Conservation (phyloP, 73 alveolate species). For the Paramecium caudatum region DNA sequence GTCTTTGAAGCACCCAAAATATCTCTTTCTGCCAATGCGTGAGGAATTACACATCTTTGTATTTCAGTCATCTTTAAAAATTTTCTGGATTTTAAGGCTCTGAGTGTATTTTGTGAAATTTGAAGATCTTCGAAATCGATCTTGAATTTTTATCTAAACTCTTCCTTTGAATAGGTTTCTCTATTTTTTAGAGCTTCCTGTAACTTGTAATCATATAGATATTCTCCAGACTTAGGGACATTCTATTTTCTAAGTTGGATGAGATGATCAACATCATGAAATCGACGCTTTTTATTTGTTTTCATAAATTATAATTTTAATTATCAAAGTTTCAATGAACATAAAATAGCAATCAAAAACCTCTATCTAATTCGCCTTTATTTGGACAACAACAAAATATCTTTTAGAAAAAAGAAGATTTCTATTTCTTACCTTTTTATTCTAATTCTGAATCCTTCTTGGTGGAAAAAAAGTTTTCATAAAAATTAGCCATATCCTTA, state of each 20-base stretch:
- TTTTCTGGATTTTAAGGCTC: slow-evolving; percentile 10
- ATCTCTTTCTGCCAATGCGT: slow-evolving; percentile 92
- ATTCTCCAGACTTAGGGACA: slow-evolving; percentile 59
- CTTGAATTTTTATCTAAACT: slow-evolving; percentile 78
- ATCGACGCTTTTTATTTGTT: background rate
- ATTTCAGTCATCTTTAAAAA: slow-evolving; percentile 43
- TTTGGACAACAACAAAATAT: background rate
- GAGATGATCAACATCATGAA: slow-evolving; percentile 56
- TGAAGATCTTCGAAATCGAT: slow-evolving; percentile 88
- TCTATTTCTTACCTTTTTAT: background rate
- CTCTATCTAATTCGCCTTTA: background rate
- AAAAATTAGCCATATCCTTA: background rate
- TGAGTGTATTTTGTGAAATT: slow-evolving; percentile 79
- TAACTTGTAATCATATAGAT: slow-evolving; percentile 72
- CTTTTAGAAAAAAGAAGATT: background rate
- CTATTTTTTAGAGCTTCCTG: slow-evolving; percentile 71
- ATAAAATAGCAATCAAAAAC: slow-evolving; percentile 11
- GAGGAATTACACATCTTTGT: slow-evolving; percentile 94
- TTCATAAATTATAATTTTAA: slow-evolving; percentile 52
- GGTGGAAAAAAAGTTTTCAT: background rate
- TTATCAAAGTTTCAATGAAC: background rate
- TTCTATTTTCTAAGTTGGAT: background rate
- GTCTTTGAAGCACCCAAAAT: slow-evolving; percentile 92
- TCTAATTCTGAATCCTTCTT: background rate
- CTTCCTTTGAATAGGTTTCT: slow-evolving; percentile 59